Conservation (phyloP, 345 rosid species). For the Populus nigra region DNA sequence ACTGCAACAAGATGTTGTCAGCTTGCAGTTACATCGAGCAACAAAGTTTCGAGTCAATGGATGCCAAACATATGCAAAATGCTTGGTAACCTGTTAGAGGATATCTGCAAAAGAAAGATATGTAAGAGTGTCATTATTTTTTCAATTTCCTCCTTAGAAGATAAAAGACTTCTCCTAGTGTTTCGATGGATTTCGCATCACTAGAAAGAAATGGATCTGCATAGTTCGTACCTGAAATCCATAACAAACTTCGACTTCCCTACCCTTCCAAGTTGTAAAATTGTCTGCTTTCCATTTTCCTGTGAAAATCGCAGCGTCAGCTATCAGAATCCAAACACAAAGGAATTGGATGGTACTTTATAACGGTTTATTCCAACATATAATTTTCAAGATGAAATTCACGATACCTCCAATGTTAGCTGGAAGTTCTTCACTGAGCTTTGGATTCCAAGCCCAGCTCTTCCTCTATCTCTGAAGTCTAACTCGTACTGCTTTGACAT, state of each 20-base stretch:
- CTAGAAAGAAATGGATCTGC: background rate
- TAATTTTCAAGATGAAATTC: background rate
- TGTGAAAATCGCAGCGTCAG: conserved; percentile 1
- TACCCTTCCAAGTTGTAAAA: conserved; percentile 87
- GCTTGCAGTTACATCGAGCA: conserved; percentile 50
- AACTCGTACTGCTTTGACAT: conserved; percentile 66
- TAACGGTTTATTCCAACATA: background rate
- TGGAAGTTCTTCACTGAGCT: conserved; percentile 90
- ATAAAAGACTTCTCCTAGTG: background rate
- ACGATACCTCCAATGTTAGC: conserved; percentile 62
- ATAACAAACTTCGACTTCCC: conserved; percentile 63
- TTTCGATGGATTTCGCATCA: too few species aligned
- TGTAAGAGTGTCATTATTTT: background rate
- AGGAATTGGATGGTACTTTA: too few species aligned
- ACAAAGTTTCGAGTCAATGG: conserved; percentile 86
- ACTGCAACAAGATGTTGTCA: conserved; percentile 20
- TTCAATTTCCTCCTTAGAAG: background rate
- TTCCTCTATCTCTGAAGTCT: conserved; percentile 78
- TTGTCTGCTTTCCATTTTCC: conserved; percentile 69
- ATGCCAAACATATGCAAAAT: conserved; percentile 83
- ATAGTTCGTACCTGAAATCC: conserved; percentile 68
- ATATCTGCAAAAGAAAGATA: conserved; percentile 46
- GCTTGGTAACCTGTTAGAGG: conserved; percentile 85
- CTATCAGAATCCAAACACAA: background rate
- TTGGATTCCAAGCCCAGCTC: conserved; percentile 68